Percentiles rank a stretch among this genome's conserved stretches.
Conservation (phyloP, 345 rosid species). For the Aquilaria sinensis region DNA sequence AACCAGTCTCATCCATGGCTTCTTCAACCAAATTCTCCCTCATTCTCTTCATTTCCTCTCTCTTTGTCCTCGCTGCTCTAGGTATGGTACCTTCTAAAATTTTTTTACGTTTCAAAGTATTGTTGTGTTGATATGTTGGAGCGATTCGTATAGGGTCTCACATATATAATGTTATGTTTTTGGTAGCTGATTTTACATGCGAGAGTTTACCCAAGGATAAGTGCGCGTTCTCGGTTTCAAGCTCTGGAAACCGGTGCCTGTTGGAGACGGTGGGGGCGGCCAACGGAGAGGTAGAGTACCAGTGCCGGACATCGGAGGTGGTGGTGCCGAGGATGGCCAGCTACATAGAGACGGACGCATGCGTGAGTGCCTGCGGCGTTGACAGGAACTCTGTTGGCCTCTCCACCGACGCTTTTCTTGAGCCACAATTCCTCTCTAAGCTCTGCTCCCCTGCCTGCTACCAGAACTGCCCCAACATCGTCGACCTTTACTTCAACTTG, state of each 20-base stretch:
- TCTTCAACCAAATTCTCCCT: conserved; percentile 30
- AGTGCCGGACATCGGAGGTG: conserved; percentile 82
- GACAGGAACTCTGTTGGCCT: conserved; percentile 78
- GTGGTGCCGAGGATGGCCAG: conserved; percentile 62
- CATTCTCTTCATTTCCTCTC: conserved; percentile 48
- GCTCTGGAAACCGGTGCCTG: conserved; percentile 79
- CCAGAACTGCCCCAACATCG: conserved; percentile 75
- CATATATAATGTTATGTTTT: too few relatives aligned
- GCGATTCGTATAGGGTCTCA: too few relatives aligned
- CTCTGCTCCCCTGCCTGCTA: conserved; percentile 79
- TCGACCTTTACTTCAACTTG: conserved; percentile 87
- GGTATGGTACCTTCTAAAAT: conserved; percentile 26
- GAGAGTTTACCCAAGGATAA: conserved; percentile 60
- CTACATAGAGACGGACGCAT: conserved; percentile 69
- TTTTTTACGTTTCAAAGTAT: too few relatives aligned
- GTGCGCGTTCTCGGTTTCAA: conserved; percentile 67
- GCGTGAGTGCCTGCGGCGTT: conserved; percentile 75
- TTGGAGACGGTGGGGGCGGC: conserved; percentile 43
- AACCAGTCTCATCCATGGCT: neutral
- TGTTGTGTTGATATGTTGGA: too few relatives aligned
- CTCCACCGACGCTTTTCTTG: conserved; percentile 87
- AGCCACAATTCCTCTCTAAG: conserved; percentile 63
- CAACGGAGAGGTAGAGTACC: conserved; percentile 43
- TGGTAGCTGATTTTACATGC: conserved; percentile 51
- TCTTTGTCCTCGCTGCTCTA: conserved; percentile 55